phyloP scores from a whole-genome alignment of 2,329 filamentous ascomycete genomes.

The Pseudogymnoascus sp. region DNA sequence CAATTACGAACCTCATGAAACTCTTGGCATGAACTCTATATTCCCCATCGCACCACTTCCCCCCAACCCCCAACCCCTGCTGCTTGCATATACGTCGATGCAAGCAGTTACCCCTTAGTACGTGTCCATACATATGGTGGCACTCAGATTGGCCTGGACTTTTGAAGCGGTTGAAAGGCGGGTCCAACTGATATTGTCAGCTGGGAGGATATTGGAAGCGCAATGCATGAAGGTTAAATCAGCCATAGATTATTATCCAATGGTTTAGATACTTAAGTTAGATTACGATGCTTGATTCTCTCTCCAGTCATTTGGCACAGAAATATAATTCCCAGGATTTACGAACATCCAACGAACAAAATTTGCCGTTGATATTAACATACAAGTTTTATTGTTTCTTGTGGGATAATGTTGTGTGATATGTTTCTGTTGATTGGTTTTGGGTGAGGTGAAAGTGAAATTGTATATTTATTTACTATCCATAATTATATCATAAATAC shows the following conservation, averaged over 20 bases:
- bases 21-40: constrained; percentile 9
- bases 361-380: not conserved
- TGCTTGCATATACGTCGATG: not conserved
- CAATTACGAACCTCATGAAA: constrained; percentile 13
- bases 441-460: not conserved
- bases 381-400: not conserved
- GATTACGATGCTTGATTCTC: constrained; percentile 9
- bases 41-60: not conserved
- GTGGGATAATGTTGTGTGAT: not conserved
- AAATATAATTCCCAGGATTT: constrained; percentile 2
- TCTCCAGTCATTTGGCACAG: constrained; percentile 5
- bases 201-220: constrained; percentile 8
- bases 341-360: not conserved
- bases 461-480: not conserved
- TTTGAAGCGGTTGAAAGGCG: not conserved
- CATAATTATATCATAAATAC: not conserved
- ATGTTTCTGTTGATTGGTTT: not conserved
- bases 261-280: constrained; percentile 10
- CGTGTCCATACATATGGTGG: constrained; percentile 7
- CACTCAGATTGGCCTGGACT: constrained; percentile 7
- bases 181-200: not conserved
- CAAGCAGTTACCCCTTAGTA: constrained; percentile 4
- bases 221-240: constrained; percentile 9
- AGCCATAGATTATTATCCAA: constrained; percentile 7
- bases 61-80: not conserved